These are phyloP conservation scores for Eucalyptus cloeziana DNA, from an alignment of 345 rosid genomes.

Conservation along the genomic window DNA sequence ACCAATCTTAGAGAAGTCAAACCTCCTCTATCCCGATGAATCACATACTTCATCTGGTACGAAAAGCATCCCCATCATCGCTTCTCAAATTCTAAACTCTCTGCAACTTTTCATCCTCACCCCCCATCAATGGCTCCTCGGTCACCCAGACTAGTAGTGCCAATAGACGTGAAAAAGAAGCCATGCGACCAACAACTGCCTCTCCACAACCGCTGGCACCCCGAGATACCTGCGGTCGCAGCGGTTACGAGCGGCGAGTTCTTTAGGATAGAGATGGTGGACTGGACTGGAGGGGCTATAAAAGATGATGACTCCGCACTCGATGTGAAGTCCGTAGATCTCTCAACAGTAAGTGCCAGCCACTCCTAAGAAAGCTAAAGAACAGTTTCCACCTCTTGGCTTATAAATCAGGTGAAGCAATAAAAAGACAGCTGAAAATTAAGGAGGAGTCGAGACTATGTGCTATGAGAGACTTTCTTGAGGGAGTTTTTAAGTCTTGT, in stretches of 20 bases:
- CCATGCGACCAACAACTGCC: conserved; percentile 58
- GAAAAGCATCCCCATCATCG: not conserved
- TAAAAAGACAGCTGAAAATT: not conserved
- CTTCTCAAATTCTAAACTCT: not conserved
- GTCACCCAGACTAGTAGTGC: conserved; percentile 45
- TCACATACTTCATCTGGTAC: not conserved
- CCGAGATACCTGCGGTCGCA: conserved; percentile 45
- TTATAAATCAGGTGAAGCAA: not conserved
- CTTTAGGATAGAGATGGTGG: conserved; percentile 61
- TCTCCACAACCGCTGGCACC: conserved; percentile 91
- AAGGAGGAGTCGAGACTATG: not conserved
- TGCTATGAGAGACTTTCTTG: not conserved
- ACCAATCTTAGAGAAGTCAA: not conserved
- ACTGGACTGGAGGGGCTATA: conserved; percentile 55
- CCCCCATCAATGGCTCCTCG: conserved; percentile 38
- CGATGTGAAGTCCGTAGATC: conserved; percentile 27
- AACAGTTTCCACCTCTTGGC: not conserved
- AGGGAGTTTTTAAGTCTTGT: not conserved
- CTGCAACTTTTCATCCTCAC: not conserved
- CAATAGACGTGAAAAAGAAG: conserved; percentile 54
- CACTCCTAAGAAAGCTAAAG: not conserved
- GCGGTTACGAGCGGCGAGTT: conserved; percentile 39
- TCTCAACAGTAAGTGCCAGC: conserved; percentile 35
- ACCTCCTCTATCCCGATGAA: not conserved
- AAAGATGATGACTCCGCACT: conserved; percentile 22